Evolutionary conservation across 2,329 filamentous ascomycete species (phyloP), one percentile per base, ranked within the genome.

Genomic region (Fusarium multiceps): DNA sequence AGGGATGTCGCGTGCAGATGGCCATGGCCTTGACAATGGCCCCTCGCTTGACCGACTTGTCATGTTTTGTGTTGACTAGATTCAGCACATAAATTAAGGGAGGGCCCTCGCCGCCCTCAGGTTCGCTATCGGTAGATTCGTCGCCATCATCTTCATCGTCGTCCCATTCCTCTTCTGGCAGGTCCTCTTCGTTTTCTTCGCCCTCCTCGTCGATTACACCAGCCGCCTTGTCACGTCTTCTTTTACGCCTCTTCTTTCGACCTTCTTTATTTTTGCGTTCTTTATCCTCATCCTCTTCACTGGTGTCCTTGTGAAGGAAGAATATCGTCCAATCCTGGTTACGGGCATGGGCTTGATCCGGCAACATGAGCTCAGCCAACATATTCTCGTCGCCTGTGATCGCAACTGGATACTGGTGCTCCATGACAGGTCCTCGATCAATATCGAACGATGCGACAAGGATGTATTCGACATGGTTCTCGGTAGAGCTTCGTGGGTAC

Each of bases 311-410:
- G 82, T 99, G 96, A 59, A 99, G 80, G 78, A 99, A 99, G 83
- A 99, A 99, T 58, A 98, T 97, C 43, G 96, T 99, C 96, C 96
- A 99, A 79, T 99, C 96, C 81, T 98, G 94, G 76, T 92, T 95
- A 41, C 96, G 89, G 66, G 96, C 90, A 81, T 99, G 96, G 23
- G 95, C 94, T 81, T 98, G 95, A 80, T 99, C 96, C 0, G 96
- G 96, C 78, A 99, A 84, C 96, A 99, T 99, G 76, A 99, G 88
- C 83, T 99, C 96, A 9, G 96, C 96, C 77, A 99, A 82, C 94
- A 98, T 98, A 76, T 97, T 92, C 82, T 99, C 96, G 78, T 99
- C 95, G 32, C 96, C 95, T 53, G 94, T 98, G 68, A 99, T 98
- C 53, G 95, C 90, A 43, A 93, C 91, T 0, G 96, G 96, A 78